Evolutionary conservation across 768 basidiomycete genomes (phyloP).

Genomic region (Phlebiopsis gigantea): DNA sequence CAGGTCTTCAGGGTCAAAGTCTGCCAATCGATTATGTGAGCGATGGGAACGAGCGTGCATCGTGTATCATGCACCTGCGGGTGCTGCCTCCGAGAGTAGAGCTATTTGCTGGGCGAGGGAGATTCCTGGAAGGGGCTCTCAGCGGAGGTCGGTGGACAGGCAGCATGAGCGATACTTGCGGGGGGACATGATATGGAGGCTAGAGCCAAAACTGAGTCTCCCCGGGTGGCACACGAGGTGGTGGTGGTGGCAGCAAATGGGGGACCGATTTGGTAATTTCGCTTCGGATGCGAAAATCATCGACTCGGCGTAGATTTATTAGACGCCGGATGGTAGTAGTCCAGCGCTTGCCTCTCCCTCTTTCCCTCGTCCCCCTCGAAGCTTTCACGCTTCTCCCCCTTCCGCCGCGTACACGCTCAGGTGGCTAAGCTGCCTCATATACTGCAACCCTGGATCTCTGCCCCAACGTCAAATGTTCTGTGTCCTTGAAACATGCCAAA

Average conservation of each 20-base stretch:
- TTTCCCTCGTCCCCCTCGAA: conserved; percentile 6
- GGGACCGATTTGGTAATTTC: conserved; percentile 1
- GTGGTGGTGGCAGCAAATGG: conserved; percentile 2
- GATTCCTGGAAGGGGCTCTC: conserved; percentile 30
- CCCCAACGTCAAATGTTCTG: conserved; percentile 17
- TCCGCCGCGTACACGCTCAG: conserved; percentile 1
- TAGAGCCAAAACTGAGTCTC: neutral
- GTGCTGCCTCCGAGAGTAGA: conserved; percentile 67
- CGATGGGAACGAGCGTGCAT: neutral
- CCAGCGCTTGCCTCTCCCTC: neutral
- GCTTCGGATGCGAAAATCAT: conserved; percentile 10
- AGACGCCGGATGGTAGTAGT: neutral
- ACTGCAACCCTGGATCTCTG: conserved; percentile 20
- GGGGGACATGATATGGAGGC: neutral
- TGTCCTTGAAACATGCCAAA: conserved; percentile 19
- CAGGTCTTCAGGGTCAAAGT: conserved; percentile 72
- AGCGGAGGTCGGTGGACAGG: neutral
- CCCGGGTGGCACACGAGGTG: neutral
- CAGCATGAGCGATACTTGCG: conserved; percentile 1
- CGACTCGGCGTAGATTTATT: conserved; percentile 7
- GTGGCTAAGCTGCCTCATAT: conserved; percentile 4
- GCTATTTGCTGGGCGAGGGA: conserved; percentile 80
- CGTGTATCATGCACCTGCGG: conserved; percentile 46
- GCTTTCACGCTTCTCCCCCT: conserved; percentile 13
- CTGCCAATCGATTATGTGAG: conserved; percentile 30